These are phyloP conservation scores for Spirogloea muscicola DNA, from an alignment of 139 green algal genomes.

Conservation along the genomic window DNA sequence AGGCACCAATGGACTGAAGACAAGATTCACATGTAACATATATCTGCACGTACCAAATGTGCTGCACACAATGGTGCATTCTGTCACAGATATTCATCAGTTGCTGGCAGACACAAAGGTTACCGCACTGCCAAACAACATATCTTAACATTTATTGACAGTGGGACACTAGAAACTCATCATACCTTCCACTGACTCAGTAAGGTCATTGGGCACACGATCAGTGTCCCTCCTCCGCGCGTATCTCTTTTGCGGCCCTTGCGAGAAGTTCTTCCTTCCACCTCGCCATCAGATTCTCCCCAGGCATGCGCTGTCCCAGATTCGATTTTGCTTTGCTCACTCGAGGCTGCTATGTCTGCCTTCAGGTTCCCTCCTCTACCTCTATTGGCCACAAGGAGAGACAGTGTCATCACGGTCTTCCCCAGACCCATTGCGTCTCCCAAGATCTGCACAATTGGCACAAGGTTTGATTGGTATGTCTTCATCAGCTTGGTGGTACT, in stretches of 20 bases:
- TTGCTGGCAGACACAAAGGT: too few relatives aligned
- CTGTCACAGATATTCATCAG: too few relatives aligned
- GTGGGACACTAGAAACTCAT: too few relatives aligned
- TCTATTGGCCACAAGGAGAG: constrained; percentile 23
- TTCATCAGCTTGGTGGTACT: too few relatives aligned
- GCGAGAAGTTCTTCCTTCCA: not conserved
- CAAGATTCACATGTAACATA: too few relatives aligned
- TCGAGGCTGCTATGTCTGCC: not conserved
- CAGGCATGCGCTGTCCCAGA: not conserved
- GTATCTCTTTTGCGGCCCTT: not conserved
- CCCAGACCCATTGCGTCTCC: constrained; percentile 46
- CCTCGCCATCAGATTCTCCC: not conserved
- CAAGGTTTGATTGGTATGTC: too few relatives aligned
- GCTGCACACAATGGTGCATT: too few relatives aligned
- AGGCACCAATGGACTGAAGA: not conserved
- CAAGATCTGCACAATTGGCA: constrained; percentile 45
- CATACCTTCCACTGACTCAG: constrained; percentile 47
- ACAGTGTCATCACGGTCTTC: constrained; percentile 51
- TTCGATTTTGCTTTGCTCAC: not conserved
- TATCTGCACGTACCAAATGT: too few relatives aligned
- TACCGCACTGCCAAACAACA: too few relatives aligned
- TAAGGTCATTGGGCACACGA: constrained; percentile 47
- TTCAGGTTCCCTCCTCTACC: not conserved
- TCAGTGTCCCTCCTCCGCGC: constrained; percentile 36
- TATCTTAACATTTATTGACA: too few relatives aligned